Percentiles rank a stretch among this genome's conserved stretches.
Evolutionary conservation across 352 stramenopile genomes (phyloP).

Genomic region (Elongisporangium anandrum): DNA sequence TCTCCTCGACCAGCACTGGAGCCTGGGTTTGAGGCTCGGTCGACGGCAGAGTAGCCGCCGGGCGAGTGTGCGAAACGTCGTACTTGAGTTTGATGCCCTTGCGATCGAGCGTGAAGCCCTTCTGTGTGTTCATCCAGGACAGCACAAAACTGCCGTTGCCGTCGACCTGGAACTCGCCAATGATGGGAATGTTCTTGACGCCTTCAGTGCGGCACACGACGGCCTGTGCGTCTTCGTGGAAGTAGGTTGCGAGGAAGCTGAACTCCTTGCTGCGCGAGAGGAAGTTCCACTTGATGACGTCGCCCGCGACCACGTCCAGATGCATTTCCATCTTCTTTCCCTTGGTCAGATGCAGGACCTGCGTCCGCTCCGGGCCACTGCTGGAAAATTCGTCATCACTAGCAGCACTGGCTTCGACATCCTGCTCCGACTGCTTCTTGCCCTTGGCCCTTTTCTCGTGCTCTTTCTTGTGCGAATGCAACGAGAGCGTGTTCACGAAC

Average conservation of each 20-base stretch:
- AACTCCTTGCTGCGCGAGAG: conserved; percentile 54
- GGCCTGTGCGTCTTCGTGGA: conserved; percentile 45
- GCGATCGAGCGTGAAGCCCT: conserved; percentile 52
- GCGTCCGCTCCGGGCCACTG: conserved; percentile 1
- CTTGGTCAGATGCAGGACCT: conserved; percentile 42
- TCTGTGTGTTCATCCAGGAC: conserved; percentile 71
- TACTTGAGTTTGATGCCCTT: conserved; percentile 63
- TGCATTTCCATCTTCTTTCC: conserved; percentile 79
- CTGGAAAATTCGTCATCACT: conserved; percentile 4
- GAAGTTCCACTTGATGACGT: conserved; percentile 64
- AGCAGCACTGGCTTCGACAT: not conserved
- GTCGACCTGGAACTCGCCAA: conserved; percentile 39
- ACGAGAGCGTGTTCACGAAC: conserved; percentile 49
- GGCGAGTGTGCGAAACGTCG: conserved; percentile 42
- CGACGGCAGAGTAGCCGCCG: conserved; percentile 6
- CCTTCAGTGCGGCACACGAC: conserved; percentile 48
- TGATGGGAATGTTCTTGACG: conserved; percentile 64
- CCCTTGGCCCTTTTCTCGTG: conserved; percentile 18
- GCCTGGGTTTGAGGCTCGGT: not conserved
- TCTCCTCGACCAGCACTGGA: conserved; percentile 9
- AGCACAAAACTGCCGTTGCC: conserved; percentile 69
- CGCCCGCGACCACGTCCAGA: conserved; percentile 59
- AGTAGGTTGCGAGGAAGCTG: conserved; percentile 56
- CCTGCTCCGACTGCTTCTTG: conserved; percentile 4
- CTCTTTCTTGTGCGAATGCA: conserved; percentile 20